A percentile compares a stretch with the other conserved stretches of the same genome.
These are phyloP conservation scores for Talaromyces islandicus DNA, from an alignment of 2,329 filamentous ascomycete species.

Conservation along the genomic window DNA sequence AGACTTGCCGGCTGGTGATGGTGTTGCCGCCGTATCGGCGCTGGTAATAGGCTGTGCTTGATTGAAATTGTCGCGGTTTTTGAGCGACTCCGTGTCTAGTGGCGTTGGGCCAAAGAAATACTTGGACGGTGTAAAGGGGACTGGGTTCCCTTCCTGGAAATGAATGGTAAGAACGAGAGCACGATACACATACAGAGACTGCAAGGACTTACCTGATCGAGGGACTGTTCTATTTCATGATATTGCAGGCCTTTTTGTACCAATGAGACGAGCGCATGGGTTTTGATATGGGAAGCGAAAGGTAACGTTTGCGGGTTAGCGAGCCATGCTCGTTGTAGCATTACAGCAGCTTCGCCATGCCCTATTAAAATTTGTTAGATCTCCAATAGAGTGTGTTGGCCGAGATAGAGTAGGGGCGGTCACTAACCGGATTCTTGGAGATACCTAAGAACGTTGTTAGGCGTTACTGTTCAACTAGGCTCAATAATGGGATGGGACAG, in stretches of 20 bases:
- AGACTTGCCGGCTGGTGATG: constrained; percentile 26
- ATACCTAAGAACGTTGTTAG: constrained; percentile 33
- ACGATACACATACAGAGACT: background rate
- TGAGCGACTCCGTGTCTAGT: constrained; percentile 25
- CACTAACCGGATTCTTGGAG: constrained; percentile 51
- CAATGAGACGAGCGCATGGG: constrained; percentile 54
- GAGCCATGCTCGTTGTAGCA: constrained; percentile 58
- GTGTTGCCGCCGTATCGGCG: constrained; percentile 20
- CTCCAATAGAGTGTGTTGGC: background rate
- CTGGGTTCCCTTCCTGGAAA: constrained; percentile 33
- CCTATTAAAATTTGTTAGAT: constrained; percentile 31
- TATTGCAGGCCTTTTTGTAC: constrained; percentile 59
- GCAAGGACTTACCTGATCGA: constrained; percentile 40
- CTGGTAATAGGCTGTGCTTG: constrained; percentile 19
- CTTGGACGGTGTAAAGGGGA: constrained; percentile 29
- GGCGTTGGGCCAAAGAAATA: constrained; percentile 44
- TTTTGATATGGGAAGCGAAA: constrained; percentile 55
- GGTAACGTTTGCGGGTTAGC: constrained; percentile 56
- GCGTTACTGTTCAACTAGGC: background rate
- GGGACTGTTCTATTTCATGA: constrained; percentile 44
- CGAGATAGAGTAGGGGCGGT: constrained; percentile 3
- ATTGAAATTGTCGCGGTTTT: constrained; percentile 20
- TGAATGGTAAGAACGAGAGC: constrained; percentile 15
- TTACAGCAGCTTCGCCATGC: constrained; percentile 54
- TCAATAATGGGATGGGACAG: background rate